Evolutionary conservation across 1,284 basidiomycete species (phyloP).

Genomic region (Moniliophthora roreri): DNA sequence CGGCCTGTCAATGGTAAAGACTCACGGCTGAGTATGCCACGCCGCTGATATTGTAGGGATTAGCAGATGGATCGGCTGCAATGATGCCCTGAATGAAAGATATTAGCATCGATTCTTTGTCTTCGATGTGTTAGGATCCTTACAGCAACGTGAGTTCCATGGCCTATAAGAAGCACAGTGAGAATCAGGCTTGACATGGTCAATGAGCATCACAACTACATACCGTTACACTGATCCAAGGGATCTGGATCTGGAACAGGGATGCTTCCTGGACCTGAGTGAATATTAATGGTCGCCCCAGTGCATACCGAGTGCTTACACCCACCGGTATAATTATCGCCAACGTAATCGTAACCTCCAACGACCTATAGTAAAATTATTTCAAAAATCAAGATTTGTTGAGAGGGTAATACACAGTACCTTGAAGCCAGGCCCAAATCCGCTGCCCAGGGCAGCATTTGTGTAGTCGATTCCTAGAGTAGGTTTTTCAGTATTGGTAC

Average conservation of each 20-base stretch:
- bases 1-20: no score
- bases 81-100: conserved; percentile 43
- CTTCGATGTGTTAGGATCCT: not conserved
- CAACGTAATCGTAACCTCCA: conserved; percentile 46
- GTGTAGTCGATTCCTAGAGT: conserved; percentile 49
- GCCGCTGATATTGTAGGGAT: conserved; percentile 44
- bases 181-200: not conserved
- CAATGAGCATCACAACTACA: conserved; percentile 10
- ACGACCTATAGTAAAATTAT: no score
- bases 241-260: conserved; percentile 37
- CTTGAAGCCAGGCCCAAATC: conserved; percentile 50
- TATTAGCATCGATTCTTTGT: not conserved
- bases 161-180: conserved; percentile 25
- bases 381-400: no score
- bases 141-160: conserved; percentile 50
- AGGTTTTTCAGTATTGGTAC: not conserved
- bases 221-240: conserved; percentile 36
- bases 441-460: conserved; percentile 52
- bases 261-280: conserved; percentile 29
- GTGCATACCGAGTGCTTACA: not conserved
- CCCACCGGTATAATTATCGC: conserved; percentile 33
- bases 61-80: conserved; percentile 42
- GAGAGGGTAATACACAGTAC: no score
- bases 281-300: no score
- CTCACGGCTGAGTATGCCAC: conserved; percentile 36